A percentile compares a stretch with the other conserved stretches of the same genome.
phyloP scores from a whole-genome alignment of 441 rosid genomes.

The Gossypium davidsonii region DNA sequence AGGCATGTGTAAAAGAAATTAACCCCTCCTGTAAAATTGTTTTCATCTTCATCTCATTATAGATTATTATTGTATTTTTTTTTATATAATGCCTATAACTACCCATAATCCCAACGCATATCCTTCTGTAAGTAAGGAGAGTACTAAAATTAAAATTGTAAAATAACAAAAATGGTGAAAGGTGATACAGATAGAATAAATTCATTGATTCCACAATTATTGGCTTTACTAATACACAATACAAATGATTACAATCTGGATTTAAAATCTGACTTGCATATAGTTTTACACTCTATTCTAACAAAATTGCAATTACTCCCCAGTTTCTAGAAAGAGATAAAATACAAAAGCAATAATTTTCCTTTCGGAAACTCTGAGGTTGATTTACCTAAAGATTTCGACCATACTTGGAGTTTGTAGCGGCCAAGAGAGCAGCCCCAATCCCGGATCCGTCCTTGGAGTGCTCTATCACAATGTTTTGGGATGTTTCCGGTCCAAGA shows the following conservation, averaged over 20 bases:
- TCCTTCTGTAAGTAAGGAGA: no score
- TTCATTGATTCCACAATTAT: background rate
- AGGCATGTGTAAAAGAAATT: no score
- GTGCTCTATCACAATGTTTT: slow-evolving; percentile 51
- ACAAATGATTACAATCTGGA: background rate
- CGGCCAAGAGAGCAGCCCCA: slow-evolving; percentile 85
- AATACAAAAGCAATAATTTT: background rate
- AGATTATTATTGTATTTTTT: no score
- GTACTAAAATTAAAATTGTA: background rate
- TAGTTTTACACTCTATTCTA: background rate
- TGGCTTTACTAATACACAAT: background rate
- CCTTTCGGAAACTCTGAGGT: background rate
- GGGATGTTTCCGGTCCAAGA: slow-evolving; percentile 47
- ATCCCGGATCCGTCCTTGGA: slow-evolving; percentile 84
- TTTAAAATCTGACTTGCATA: background rate
- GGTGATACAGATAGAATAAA: background rate
- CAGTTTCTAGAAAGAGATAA: background rate
- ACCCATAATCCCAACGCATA: no score
- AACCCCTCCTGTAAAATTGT: no score
- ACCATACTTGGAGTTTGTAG: slow-evolving; percentile 62
- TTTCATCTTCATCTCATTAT: no score
- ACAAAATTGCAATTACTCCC: background rate
- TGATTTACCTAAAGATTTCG: slow-evolving; percentile 27
- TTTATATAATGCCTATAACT: no score
- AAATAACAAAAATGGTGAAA: background rate